These are phyloP conservation scores for Colletotrichum falcatum DNA, from an alignment of 2,329 filamentous ascomycete genomes.

Conservation along the genomic window DNA sequence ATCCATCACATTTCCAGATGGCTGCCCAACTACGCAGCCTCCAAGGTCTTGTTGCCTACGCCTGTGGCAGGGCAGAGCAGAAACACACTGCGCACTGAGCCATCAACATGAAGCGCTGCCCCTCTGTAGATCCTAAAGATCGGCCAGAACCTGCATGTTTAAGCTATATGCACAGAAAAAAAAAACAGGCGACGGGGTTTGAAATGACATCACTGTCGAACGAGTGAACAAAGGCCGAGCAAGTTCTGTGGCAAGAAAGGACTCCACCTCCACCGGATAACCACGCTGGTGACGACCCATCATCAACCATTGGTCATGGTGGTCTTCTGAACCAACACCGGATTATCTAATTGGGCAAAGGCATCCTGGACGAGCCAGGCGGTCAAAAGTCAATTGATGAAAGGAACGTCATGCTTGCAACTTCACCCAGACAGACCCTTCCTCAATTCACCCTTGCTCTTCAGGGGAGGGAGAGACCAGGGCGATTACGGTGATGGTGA, in stretches of 20 bases:
- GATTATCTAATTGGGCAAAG: not conserved
- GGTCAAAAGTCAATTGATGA: constrained; percentile 19
- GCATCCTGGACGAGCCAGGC: not conserved
- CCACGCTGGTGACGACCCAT: constrained; percentile 14
- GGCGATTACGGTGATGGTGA: not conserved
- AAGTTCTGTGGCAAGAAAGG: constrained; percentile 4
- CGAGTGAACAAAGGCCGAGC: not conserved
- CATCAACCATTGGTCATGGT: not conserved
- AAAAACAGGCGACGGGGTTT: constrained; percentile 34
- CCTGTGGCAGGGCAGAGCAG: not conserved
- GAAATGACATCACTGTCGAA: constrained; percentile 29
- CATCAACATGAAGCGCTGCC: constrained; percentile 18
- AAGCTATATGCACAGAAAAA: too few species aligned
- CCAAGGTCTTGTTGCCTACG: not conserved
- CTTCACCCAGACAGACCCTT: too few species aligned
- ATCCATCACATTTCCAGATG: not conserved
- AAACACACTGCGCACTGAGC: not conserved
- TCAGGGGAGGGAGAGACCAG: not conserved
- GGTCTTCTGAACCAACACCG: not conserved
- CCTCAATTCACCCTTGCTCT: not conserved
- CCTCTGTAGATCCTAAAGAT: constrained; percentile 9
- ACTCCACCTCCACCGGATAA: constrained; percentile 3
- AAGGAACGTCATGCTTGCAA: constrained; percentile 19
- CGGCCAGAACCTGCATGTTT: constrained; percentile 29
- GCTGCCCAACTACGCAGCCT: not conserved